A percentile compares a stretch with the other conserved stretches of the same genome.
Evolutionary conservation across 371 early-diverging fungal species (phyloP).

Genomic region (Mortierella sp.): DNA sequence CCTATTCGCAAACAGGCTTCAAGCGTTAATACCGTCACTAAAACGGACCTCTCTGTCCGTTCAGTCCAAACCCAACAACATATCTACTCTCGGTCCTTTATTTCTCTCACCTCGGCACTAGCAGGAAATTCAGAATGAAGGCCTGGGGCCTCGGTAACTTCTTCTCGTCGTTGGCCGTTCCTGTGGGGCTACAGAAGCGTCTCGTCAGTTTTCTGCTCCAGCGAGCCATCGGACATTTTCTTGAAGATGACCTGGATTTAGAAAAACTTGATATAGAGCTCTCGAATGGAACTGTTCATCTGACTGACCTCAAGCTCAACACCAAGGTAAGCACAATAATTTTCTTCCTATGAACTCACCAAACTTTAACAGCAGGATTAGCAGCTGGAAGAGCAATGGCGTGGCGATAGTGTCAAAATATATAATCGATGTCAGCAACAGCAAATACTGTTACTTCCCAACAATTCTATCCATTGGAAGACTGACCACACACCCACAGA

Average conservation of each 20-base stretch:
- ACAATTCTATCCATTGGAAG: neutral
- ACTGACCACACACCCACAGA: neutral
- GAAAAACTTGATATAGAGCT: constrained; percentile 91
- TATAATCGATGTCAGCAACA: neutral
- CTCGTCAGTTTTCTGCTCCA: constrained; percentile 88
- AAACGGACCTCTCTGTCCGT: neutral
- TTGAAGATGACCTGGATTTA: constrained; percentile 82
- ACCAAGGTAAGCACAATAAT: constrained; percentile 67
- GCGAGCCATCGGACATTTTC: constrained; percentile 87
- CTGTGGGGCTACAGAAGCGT: constrained; percentile 84
- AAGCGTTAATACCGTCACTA: neutral
- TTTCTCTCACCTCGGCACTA: neutral
- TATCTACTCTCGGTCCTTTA: neutral
- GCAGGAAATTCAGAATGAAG: constrained; percentile 34
- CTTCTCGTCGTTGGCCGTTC: constrained; percentile 66
- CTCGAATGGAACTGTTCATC: constrained; percentile 82
- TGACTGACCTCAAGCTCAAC: constrained; percentile 85
- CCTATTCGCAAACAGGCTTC: neutral
- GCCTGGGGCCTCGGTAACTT: constrained; percentile 60
- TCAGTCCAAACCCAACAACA: neutral
- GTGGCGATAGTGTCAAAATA: neutral
- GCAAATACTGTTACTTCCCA: neutral
- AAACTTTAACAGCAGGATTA: neutral
- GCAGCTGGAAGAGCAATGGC: too few species aligned
- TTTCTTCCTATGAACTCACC: neutral